Evolutionary conservation across 2,329 filamentous ascomycete species (phyloP).

Genomic region (Trichophyton verrucosum): DNA sequence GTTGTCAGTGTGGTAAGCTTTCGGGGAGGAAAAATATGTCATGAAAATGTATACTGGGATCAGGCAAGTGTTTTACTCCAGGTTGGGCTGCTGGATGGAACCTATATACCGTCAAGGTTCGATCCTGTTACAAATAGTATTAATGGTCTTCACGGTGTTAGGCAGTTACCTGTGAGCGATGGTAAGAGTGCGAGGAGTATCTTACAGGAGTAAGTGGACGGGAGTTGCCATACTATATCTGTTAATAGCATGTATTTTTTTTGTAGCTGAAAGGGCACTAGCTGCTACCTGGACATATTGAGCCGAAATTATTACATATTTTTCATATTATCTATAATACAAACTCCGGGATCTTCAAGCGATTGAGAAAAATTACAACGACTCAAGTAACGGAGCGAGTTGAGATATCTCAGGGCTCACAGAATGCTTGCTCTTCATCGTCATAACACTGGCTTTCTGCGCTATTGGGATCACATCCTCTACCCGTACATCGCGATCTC

Average conservation of each 20-base stretch:
- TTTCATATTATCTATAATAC: not conserved
- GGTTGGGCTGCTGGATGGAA: slow-evolving; percentile 44
- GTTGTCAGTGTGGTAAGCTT: slow-evolving; percentile 46
- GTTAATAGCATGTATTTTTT: not conserved
- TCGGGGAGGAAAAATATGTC: slow-evolving; percentile 38
- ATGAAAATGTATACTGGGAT: slow-evolving; percentile 51
- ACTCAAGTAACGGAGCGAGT: slow-evolving; percentile 10
- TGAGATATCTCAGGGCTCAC: slow-evolving; percentile 39
- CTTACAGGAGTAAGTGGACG: slow-evolving; percentile 13
- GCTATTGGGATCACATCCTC: slow-evolving; percentile 62
- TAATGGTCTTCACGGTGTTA: slow-evolving; percentile 14
- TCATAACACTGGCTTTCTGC: slow-evolving; percentile 68
- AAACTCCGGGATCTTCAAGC: too few species aligned
- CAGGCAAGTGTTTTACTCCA: slow-evolving; percentile 50
- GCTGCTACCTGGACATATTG: not conserved
- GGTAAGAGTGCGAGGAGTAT: slow-evolving; percentile 24
- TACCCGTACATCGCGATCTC: slow-evolving; percentile 33
- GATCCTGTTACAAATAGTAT: not conserved
- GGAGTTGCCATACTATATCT: not conserved
- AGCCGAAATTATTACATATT: not conserved
- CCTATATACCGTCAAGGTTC: slow-evolving; percentile 38
- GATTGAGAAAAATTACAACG: not conserved
- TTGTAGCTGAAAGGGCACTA: not conserved
- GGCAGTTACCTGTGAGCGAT: slow-evolving; percentile 26
- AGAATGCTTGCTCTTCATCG: slow-evolving; percentile 59